Conservation (phyloP, 1,284 basidiomycete genomes). For the Phenoliferia sp. region DNA sequence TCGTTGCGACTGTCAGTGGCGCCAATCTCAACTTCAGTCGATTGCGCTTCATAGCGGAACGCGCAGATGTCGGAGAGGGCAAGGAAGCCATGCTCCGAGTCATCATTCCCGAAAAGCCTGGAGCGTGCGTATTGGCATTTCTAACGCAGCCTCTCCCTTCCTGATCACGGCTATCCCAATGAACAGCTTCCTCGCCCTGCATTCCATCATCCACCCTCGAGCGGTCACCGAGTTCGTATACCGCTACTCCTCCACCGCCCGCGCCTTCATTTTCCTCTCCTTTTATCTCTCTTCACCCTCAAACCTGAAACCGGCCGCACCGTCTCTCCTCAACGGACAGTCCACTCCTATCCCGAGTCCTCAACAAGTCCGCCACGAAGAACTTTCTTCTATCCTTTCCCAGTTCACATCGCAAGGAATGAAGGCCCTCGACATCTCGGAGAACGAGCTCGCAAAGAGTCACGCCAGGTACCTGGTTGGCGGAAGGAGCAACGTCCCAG, state of each 20-base stretch:
- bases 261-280: constrained; percentile 83
- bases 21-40: constrained; percentile 99
- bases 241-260: constrained; percentile 59
- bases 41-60: constrained; percentile 92
- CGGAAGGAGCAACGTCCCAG: constrained; percentile 64
- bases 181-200: constrained; percentile 76
- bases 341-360: constrained; percentile 20
- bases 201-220: constrained; percentile 81
- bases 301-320: constrained; percentile 35
- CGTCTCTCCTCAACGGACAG: constrained; percentile 11
- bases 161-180: not conserved
- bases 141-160: not conserved
- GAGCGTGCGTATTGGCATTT: constrained; percentile 56
- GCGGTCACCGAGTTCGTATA: constrained; percentile 97
- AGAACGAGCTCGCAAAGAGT: constrained; percentile 92
- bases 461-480: constrained; percentile 94
- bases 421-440: constrained; percentile 79
- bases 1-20: constrained; percentile 87
- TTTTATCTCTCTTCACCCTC: constrained; percentile 67
- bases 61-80: constrained; percentile 93
- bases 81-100: constrained; percentile 89
- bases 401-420: constrained; percentile 65
- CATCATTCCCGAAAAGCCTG: constrained; percentile 85
- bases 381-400: constrained; percentile 63
- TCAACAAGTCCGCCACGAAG: constrained; percentile 52